Evolutionary conservation across 2,329 filamentous ascomycete species (phyloP).

Genomic region (Aspergillus sp.): DNA sequence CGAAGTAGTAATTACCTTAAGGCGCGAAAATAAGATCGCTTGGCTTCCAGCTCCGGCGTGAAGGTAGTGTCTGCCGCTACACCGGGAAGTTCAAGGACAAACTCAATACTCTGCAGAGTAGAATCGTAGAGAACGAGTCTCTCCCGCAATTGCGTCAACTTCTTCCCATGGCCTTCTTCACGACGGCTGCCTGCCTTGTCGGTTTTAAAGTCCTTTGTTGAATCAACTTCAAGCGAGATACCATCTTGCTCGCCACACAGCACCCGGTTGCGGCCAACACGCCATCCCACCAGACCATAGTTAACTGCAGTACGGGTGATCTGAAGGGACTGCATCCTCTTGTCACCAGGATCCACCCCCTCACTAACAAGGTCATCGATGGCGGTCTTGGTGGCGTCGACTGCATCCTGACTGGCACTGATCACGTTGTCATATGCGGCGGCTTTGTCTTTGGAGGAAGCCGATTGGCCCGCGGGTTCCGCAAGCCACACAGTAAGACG

Average conservation of each 20-base stretch:
- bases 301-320: conserved; percentile 89
- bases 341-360: conserved; percentile 72
- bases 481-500: conserved; percentile 42
- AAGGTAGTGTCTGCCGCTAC: conserved; percentile 76
- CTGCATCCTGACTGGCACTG: conserved; percentile 82
- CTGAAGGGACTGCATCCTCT: conserved; percentile 83
- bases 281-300: conserved; percentile 89
- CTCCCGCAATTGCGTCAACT: conserved; percentile 73
- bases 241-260: conserved; percentile 79
- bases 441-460: conserved; percentile 55
- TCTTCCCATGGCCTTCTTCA: conserved; percentile 63
- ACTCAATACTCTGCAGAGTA: conserved; percentile 81
- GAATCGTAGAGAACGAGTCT: conserved; percentile 85
- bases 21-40: conserved; percentile 74
- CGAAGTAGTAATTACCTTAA: conserved; percentile 54
- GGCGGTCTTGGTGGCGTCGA: conserved; percentile 84
- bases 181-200: conserved; percentile 45
- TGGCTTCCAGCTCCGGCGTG: conserved; percentile 67
- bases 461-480: conserved; percentile 31
- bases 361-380: conserved; percentile 85
- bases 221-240: conserved; percentile 45
- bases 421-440: conserved; percentile 87
- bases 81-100: conserved; percentile 80
- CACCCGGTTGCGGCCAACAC: conserved; percentile 85
- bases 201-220: conserved; percentile 44